Evolutionary conservation across 2,329 filamentous ascomycete species (phyloP).

Genomic region (Nemania sp.): DNA sequence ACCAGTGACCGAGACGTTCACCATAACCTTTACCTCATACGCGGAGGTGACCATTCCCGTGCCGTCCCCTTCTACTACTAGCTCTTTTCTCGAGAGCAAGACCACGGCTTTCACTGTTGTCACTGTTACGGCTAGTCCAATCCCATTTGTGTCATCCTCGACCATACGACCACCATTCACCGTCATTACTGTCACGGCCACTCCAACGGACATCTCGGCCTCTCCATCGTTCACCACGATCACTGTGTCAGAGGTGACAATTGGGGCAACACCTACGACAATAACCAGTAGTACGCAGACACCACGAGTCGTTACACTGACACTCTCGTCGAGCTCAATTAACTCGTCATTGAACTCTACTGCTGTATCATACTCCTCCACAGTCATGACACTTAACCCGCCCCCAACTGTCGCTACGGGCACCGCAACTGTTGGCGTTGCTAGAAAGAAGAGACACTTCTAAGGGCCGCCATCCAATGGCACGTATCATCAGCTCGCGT

Average conservation of each 20-base stretch:
- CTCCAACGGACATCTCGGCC: slow-evolving; percentile 3
- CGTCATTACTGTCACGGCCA: slow-evolving; percentile 22
- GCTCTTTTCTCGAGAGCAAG: neutral
- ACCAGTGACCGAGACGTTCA: slow-evolving; percentile 21
- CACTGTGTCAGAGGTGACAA: slow-evolving; percentile 26
- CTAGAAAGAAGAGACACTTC: slow-evolving; percentile 9
- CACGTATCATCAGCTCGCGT: no score
- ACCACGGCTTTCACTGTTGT: slow-evolving; percentile 13
- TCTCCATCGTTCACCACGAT: slow-evolving; percentile 20
- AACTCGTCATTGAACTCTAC: slow-evolving; percentile 26
- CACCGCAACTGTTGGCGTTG: slow-evolving; percentile 15
- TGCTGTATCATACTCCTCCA: slow-evolving; percentile 25
- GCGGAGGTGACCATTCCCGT: slow-evolving; percentile 18
- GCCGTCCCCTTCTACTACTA: neutral
- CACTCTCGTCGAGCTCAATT: slow-evolving; percentile 24
- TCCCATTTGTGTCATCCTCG: neutral
- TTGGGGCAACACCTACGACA: slow-evolving; percentile 16
- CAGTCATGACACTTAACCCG: slow-evolving; percentile 23
- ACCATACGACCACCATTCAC: slow-evolving; percentile 13
- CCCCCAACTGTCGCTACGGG: slow-evolving; percentile 21
- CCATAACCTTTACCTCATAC: slow-evolving; percentile 23
- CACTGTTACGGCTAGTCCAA: slow-evolving; percentile 19
- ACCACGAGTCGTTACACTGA: slow-evolving; percentile 22
- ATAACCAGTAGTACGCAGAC: slow-evolving; percentile 5
- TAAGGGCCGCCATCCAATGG: slow-evolving; percentile 5